These are phyloP conservation scores for Ceratocystis destructans DNA, from an alignment of 2,329 filamentous ascomycete species.

Conservation along the genomic window DNA sequence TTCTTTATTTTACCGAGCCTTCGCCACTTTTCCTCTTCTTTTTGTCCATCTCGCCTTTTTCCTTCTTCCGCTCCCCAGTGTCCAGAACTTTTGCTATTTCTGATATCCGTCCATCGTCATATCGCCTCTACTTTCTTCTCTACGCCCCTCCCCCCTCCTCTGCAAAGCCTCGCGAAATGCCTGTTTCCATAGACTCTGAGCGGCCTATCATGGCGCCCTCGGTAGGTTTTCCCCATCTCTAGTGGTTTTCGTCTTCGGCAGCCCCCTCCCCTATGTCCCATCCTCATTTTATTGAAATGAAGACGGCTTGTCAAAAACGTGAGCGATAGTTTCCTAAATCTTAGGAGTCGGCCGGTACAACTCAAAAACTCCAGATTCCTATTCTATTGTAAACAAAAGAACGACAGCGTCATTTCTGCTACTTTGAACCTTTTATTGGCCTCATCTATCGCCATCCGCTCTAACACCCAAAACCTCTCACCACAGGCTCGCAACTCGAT, in stretches of 20 bases:
- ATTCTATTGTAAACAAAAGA: too few species aligned
- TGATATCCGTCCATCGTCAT: not conserved
- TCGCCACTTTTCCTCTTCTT: conserved; percentile 7
- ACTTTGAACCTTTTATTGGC: conserved; percentile 6
- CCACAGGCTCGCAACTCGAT: conserved; percentile 39
- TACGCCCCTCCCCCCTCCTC: not conserved
- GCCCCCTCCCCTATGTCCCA: conserved; percentile 7
- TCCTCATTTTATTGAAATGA: not conserved
- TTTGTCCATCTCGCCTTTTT: conserved; percentile 12
- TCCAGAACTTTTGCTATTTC: not conserved
- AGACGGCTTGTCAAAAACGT: too few species aligned
- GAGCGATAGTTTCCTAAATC: too few species aligned
- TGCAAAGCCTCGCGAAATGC: conserved; percentile 30
- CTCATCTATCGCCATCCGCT: not conserved
- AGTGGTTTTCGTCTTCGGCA: not conserved
- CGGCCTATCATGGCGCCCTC: conserved; percentile 50
- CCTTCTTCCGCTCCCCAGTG: not conserved
- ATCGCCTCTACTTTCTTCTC: not conserved
- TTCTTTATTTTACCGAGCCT: conserved; percentile 4
- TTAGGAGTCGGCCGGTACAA: too few species aligned
- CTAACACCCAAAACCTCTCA: conserved; percentile 7
- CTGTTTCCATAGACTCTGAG: conserved; percentile 44
- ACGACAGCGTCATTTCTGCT: not conserved
- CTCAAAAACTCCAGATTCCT: too few species aligned
- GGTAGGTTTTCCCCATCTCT: conserved; percentile 32